phyloP scores from a whole-genome alignment of 345 rosid genomes.

The Populus tremula region DNA sequence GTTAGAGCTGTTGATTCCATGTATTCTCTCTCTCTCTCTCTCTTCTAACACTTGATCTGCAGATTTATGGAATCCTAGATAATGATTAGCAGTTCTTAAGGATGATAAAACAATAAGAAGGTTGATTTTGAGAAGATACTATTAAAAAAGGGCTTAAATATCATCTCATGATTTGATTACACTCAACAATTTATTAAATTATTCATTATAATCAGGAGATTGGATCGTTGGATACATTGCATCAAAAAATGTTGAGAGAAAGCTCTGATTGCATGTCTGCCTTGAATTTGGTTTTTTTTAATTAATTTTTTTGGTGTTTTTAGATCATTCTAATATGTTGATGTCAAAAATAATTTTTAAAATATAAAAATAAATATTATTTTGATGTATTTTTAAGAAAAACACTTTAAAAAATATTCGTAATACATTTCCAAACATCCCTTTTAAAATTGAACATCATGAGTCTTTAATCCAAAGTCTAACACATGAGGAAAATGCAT shows the following conservation, averaged over 20 bases:
- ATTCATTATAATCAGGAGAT: neutral
- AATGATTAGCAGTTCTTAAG: neutral
- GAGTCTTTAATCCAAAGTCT: neutral
- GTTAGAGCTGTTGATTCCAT: neutral
- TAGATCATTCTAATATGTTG: accelerated
- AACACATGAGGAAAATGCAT: neutral
- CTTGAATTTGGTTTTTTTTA: neutral
- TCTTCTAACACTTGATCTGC: neutral
- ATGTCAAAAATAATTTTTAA: too few species aligned
- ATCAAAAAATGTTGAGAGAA: neutral
- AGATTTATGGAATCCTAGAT: neutral
- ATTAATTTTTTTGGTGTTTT: neutral
- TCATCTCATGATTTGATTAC: too few species aligned
- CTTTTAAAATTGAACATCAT: neutral
- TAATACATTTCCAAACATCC: too few species aligned
- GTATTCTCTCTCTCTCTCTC: neutral
- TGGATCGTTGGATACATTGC: neutral
- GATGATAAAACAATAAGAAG: neutral
- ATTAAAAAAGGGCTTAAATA: too few species aligned
- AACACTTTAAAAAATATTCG: too few species aligned
- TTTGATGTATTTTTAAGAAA: accelerated
- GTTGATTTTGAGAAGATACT: too few species aligned
- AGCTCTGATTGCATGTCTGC: neutral
- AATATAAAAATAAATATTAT: too few species aligned
- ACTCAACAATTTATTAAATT: neutral